Conservation (phyloP, 1,284 basidiomycete species). For the Trichosporon faecale region DNA sequence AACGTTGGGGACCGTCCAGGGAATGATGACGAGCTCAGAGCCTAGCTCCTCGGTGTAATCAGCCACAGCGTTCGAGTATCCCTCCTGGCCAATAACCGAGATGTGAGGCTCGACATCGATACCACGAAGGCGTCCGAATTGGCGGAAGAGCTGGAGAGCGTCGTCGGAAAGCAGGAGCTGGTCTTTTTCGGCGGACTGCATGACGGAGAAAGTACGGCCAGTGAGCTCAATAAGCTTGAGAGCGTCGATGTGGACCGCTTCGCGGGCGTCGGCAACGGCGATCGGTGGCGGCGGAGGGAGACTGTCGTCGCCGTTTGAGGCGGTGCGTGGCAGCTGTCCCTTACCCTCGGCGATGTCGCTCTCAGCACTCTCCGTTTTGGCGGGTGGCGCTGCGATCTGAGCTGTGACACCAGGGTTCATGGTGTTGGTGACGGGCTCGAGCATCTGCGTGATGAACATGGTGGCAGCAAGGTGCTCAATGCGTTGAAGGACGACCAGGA, state of each 20-base stretch:
- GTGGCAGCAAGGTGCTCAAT: slow-evolving; percentile 71
- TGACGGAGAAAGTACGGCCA: slow-evolving; percentile 77
- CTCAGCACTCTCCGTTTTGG: not conserved
- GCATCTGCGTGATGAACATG: slow-evolving; percentile 57
- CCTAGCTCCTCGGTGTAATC: slow-evolving; percentile 61
- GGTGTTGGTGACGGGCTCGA: slow-evolving; percentile 45
- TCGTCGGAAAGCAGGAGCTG: slow-evolving; percentile 71
- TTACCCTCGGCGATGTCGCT: not conserved
- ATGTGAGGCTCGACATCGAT: slow-evolving; percentile 63
- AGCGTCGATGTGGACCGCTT: slow-evolving; percentile 58
- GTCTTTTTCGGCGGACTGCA: slow-evolving; percentile 70
- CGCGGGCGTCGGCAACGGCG: not conserved
- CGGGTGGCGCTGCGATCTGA: slow-evolving; percentile 65
- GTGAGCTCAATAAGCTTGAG: slow-evolving; percentile 86
- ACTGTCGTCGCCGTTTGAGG: not conserved
- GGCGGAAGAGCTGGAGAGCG: slow-evolving; percentile 70
- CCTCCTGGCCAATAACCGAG: slow-evolving; percentile 66
- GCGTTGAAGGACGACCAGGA: slow-evolving; percentile 85
- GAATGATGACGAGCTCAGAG: slow-evolving; percentile 74
- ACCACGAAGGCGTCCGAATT: slow-evolving; percentile 70
- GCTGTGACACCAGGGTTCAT: not conserved
- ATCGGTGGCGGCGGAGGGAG: not conserved
- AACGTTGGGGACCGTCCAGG: slow-evolving; percentile 61
- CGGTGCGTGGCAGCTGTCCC: not conserved
- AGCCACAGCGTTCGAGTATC: slow-evolving; percentile 67